Percentiles rank a stretch among this genome's conserved stretches.
phyloP scores from a whole-genome alignment of 495 filamentous ascomycete genomes.

The Neurospora sp. region DNA sequence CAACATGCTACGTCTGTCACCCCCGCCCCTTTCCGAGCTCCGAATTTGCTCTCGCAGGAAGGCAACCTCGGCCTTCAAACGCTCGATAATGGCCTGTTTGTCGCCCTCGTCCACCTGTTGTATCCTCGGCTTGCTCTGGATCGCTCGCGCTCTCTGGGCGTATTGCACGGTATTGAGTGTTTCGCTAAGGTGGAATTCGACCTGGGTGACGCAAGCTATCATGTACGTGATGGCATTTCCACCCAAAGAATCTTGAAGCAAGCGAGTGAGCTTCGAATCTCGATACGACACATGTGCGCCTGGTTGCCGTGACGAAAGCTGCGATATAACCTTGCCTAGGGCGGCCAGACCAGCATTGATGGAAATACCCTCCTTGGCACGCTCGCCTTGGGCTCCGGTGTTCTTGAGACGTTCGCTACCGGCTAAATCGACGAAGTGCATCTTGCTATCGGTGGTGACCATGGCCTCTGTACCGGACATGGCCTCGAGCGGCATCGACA shows the following conservation, averaged over 20 bases:
- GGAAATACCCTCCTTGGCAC: conserved; percentile 93
- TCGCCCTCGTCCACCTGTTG: conserved; percentile 92
- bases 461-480: conserved; percentile 54
- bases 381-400: conserved; percentile 88
- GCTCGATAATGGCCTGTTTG: conserved; percentile 89
- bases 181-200: conserved; percentile 95
- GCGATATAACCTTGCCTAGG: conserved; percentile 95
- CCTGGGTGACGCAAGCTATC: conserved; percentile 96
- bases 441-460: conserved; percentile 92
- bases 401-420: conserved; percentile 97
- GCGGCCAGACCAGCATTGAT: conserved; percentile 96
- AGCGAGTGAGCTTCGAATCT: conserved; percentile 88
- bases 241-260: conserved; percentile 96
- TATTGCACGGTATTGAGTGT: conserved; percentile 97
- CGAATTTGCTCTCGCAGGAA: conserved; percentile 93
- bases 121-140: conserved; percentile 94
- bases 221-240: conserved; percentile 98
- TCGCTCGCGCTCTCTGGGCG: conserved; percentile 88
- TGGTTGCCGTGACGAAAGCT: conserved; percentile 80
- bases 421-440: conserved; percentile 97
- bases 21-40: conserved; percentile 49
- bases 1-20: conserved; percentile 41
- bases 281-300: conserved; percentile 96
- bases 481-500: conserved; percentile 80
- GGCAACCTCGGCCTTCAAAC: conserved; percentile 84